These are phyloP conservation scores for Chlamydomonas schloesseri DNA, from an alignment of 139 green algal species.

Conservation along the genomic window DNA sequence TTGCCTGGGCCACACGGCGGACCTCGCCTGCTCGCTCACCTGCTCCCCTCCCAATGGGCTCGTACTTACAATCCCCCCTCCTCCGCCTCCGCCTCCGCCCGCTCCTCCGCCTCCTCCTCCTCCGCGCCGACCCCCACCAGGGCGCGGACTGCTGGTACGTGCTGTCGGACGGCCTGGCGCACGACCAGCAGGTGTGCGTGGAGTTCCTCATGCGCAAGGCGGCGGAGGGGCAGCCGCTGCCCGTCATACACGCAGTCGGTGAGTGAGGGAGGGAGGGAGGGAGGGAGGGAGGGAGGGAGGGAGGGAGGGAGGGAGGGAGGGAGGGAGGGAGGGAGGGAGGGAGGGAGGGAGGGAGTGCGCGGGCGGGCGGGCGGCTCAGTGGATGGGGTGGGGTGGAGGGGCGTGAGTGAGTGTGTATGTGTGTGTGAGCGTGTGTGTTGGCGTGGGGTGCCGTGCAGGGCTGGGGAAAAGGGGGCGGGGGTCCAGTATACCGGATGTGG, in stretches of 20 bases:
- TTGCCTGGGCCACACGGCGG: too few relatives aligned
- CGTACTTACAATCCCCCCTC: too few relatives aligned
- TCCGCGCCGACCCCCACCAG: too few relatives aligned
- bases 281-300: not conserved
- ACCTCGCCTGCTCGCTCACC: too few relatives aligned
- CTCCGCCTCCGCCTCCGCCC: too few relatives aligned
- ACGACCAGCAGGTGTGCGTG: conserved; percentile 60
- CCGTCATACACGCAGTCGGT: conserved; percentile 69
- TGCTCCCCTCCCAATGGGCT: too few relatives aligned
- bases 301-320: not conserved
- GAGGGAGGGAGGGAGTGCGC: not conserved
- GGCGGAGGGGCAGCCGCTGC: conserved; percentile 39
- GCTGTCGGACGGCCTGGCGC: conserved; percentile 67
- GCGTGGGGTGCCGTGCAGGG: too few relatives aligned
- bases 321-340: not conserved
- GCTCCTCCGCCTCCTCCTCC: too few relatives aligned
- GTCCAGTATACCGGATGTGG: too few relatives aligned
- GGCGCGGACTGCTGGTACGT: conserved; percentile 69
- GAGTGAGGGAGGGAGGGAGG: not conserved
- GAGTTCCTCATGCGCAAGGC: conserved; percentile 50
- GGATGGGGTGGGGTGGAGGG: not conserved
- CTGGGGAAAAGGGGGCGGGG: too few relatives aligned
- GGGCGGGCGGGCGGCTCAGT: not conserved
- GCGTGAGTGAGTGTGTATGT: too few relatives aligned
- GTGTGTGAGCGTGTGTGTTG: too few relatives aligned